phyloP scores from a whole-genome alignment of 1,284 basidiomycete species.

The Boletellus deceptivus region DNA sequence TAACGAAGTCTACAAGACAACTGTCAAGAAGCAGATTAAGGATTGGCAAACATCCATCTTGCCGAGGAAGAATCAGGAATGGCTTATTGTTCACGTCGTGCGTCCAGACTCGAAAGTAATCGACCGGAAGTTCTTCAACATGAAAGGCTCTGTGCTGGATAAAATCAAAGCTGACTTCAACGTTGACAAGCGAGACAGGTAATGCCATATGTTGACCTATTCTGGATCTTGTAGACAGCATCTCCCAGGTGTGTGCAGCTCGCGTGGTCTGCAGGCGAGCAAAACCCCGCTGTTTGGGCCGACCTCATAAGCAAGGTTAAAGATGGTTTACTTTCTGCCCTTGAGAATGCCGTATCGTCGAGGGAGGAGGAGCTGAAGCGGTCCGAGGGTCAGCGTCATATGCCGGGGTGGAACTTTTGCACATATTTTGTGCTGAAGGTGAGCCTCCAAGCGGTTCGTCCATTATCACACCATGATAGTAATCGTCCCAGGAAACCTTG shows the following conservation, averaged over 20 bases:
- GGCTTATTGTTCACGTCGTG: slow-evolving; percentile 85
- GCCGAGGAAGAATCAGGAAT: slow-evolving; percentile 81
- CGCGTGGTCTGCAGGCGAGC: slow-evolving; percentile 61
- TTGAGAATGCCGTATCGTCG: slow-evolving; percentile 75
- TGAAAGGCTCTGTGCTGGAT: slow-evolving; percentile 84
- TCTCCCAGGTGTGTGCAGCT: slow-evolving; percentile 74
- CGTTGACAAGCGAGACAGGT: slow-evolving; percentile 85
- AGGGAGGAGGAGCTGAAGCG: slow-evolving; percentile 87
- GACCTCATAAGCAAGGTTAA: slow-evolving; percentile 89
- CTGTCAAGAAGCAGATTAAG: slow-evolving; percentile 81
- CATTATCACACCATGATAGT: neutral
- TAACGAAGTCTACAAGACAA: slow-evolving; percentile 77
- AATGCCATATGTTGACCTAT: slow-evolving; percentile 22
- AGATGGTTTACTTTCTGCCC: slow-evolving; percentile 80
- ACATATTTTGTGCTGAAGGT: slow-evolving; percentile 96
- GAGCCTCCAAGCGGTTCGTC: slow-evolving; percentile 7
- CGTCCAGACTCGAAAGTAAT: slow-evolving; percentile 61
- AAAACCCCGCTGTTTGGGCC: slow-evolving; percentile 85
- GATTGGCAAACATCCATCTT: slow-evolving; percentile 80
- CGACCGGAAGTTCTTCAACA: slow-evolving; percentile 71
- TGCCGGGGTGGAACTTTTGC: slow-evolving; percentile 97
- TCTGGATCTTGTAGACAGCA: slow-evolving; percentile 18
- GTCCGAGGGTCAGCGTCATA: slow-evolving; percentile 81
- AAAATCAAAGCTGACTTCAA: slow-evolving; percentile 95
- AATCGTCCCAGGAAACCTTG: slow-evolving; percentile 75